Evolutionary conservation across 1,139 yeast genomes (phyloP).

Genomic region (Saccharomycopsis crataegensis): DNA sequence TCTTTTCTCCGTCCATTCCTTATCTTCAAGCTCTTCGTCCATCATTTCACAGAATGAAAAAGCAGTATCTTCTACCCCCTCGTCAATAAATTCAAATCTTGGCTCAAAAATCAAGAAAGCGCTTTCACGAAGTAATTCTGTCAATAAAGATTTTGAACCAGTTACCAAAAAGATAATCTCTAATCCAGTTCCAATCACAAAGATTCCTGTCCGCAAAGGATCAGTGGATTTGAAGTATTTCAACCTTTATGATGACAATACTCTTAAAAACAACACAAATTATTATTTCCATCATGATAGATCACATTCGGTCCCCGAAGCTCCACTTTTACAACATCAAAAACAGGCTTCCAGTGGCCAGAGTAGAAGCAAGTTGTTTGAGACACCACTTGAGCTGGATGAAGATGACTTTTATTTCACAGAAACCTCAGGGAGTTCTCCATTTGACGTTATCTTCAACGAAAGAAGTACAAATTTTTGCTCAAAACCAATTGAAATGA

Average conservation of each 20-base stretch:
- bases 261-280: slow-evolving; percentile 8
- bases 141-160: neutral
- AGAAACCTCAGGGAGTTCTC: slow-evolving; percentile 2
- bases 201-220: slow-evolving; percentile 16
- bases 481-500: neutral
- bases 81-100: slow-evolving; percentile 3
- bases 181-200: slow-evolving; percentile 19
- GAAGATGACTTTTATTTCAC: slow-evolving; percentile 15
- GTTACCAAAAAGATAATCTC: slow-evolving; percentile 11
- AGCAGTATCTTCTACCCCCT: neutral
- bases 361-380: neutral
- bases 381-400: neutral
- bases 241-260: slow-evolving; percentile 2
- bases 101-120: slow-evolving; percentile 15
- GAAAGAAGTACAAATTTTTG: neutral
- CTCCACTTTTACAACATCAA: neutral
- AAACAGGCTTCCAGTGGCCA: no score
- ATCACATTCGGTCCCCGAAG: slow-evolving; percentile 2
- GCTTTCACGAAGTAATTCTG: slow-evolving; percentile 15
- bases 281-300: slow-evolving; percentile 14
- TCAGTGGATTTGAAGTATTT: slow-evolving; percentile 14
- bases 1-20: slow-evolving; percentile 16
- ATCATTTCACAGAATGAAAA: slow-evolving; percentile 2
- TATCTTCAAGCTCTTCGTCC: slow-evolving; percentile 11
- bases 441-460: slow-evolving; percentile 17